Evolutionary conservation across 202 grass and related monocot genomes (phyloP).

Genomic region (Thinopyrum obtusiflorum): DNA sequence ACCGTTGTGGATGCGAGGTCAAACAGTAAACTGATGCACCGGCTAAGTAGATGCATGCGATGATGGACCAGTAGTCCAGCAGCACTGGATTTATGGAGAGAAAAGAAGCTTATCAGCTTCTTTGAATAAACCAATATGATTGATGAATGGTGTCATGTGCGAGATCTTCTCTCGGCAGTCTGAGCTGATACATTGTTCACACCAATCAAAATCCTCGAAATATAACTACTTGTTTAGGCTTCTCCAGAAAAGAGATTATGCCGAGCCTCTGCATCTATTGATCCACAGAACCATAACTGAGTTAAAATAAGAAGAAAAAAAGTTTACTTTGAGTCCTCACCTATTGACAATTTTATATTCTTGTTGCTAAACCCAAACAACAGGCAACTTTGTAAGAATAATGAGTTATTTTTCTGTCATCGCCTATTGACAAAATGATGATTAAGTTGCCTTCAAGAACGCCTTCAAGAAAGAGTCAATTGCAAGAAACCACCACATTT

Average conservation of each 20-base stretch:
- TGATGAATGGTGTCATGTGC: not conserved
- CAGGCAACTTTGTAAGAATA: no score
- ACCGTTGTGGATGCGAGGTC: constrained; percentile 13
- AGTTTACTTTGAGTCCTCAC: not conserved
- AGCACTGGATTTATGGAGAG: not conserved
- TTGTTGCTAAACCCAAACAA: not conserved
- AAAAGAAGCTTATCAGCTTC: constrained; percentile 12
- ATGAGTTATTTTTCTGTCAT: no score
- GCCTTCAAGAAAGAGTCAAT: no score
- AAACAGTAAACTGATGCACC: constrained; percentile 12
- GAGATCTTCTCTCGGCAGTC: not conserved
- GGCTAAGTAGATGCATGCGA: not conserved
- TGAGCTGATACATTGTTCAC: not conserved
- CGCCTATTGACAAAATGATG: no score
- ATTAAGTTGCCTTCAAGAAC: no score
- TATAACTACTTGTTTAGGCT: not conserved
- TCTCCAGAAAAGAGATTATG: no score
- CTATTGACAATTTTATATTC: no score
- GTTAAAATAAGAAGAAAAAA: not conserved
- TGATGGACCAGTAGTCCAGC: not conserved
- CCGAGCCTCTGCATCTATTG: no score
- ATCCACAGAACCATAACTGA: no score
- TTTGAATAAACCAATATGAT: not conserved
- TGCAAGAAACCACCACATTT: no score
- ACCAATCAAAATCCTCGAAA: not conserved